Percentiles rank a stretch among this genome's conserved stretches.
Evolutionary conservation across 1,284 basidiomycete genomes (phyloP).

Genomic region (Pisolithus thermaeus): DNA sequence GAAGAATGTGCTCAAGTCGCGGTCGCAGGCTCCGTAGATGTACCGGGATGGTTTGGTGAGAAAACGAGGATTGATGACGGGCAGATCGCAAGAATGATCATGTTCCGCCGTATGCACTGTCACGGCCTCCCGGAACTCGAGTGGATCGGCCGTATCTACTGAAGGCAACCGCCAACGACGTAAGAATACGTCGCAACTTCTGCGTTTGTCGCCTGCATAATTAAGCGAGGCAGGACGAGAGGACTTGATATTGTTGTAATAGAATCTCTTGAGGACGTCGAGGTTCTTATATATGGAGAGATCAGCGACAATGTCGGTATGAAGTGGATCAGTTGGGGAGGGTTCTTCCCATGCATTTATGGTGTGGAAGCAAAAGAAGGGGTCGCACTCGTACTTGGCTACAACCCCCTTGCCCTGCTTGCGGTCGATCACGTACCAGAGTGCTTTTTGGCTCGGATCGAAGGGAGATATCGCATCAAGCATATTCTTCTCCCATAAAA

Average conservation of each 20-base stretch:
- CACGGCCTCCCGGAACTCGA: conserved; percentile 16
- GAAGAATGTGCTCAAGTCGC: conserved; percentile 26
- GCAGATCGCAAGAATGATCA: conserved; percentile 30
- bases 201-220: conserved; percentile 23
- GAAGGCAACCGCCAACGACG: conserved; percentile 22
- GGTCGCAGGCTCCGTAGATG: conserved; percentile 27
- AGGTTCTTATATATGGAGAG: conserved; percentile 31
- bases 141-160: conserved; percentile 15
- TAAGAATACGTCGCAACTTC: conserved; percentile 18
- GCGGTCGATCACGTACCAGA: conserved; percentile 35
- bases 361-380: conserved; percentile 35
- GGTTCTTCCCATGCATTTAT: conserved; percentile 33
- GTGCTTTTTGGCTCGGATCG: conserved; percentile 19
- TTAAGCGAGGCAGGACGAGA: conserved; percentile 23
- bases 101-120: conserved; percentile 16
- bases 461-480: conserved; percentile 30
- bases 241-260: conserved; percentile 22
- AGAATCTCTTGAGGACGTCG: conserved; percentile 22
- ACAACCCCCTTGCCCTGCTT: conserved; percentile 30
- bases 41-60: conserved; percentile 30
- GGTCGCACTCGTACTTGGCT: conserved; percentile 31
- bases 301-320: conserved; percentile 32
- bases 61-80: conserved; percentile 26
- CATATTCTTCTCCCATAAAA: conserved; percentile 28
- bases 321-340: conserved; percentile 20